Base-by-base conservation (phyloP, 1,284 basidiomycete species). In the Puccinia polysora region DNA sequence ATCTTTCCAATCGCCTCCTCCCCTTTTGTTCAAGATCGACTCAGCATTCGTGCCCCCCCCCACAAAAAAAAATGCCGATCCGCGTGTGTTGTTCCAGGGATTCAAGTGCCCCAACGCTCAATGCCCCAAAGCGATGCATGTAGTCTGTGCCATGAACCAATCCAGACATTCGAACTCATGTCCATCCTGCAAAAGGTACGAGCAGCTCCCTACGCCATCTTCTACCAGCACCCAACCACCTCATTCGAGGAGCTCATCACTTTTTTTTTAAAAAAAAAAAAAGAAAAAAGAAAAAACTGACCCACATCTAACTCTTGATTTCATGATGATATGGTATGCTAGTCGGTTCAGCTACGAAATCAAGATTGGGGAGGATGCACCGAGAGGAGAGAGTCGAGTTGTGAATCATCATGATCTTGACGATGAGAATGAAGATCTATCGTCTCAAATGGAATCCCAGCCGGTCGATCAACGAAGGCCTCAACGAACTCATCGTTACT, bases 51-150 rank as follows among this genome's bases (percentile, higher is more conserved):
- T 1, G 4, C 38, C 28, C 1, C 38, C 23, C n/a, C 6, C 3
- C 12, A n/a, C 32, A 20, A 55, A 55, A 28, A 36, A 45, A 60
- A n/a, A n/a, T n/a, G n/a, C n/a, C n/a, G n/a, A n/a, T n/a, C n/a
- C n/a, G n/a, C n/a, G n/a, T n/a, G n/a, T n/a, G n/a, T 5, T 30
- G 53, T 3, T 56, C 32, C 23, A 56, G 65, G 65, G 65, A 2
- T 68, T 53, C 20, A 43, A 68, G 47, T 68, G 65, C 34, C 53
- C 65, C 14, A 68, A 56, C 34, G 52, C 30, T 15, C 28, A 43
- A 34, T 68, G 65, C 34, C 53, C 52, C 0, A 56, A 56, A 68
- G 65, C 65, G 15, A 56, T 68, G 53, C 65, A 68, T 58, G 52
- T 45, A 23, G 40, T 23, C 8, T 68, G 65, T 56, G 36, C 49